phyloP scores from a whole-genome alignment of 2,329 filamentous ascomycete species.

The Fusarium sp. region DNA sequence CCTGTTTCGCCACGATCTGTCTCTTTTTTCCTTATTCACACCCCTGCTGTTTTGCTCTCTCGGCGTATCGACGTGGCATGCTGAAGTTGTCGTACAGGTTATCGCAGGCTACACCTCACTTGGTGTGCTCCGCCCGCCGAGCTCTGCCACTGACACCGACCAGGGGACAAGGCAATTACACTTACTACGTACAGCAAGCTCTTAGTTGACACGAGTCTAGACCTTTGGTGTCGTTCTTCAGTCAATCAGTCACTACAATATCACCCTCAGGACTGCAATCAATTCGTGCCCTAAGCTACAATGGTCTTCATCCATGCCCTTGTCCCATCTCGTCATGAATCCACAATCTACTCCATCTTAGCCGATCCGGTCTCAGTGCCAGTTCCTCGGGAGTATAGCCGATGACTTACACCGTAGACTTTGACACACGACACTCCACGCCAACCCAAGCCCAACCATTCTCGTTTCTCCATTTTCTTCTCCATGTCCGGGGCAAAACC shows the following conservation, averaged over 20 bases:
- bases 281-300: background rate
- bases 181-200: no score
- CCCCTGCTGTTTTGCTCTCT: conserved; percentile 22
- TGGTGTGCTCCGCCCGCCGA: conserved; percentile 17
- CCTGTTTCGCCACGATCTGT: conserved; percentile 31
- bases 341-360: conserved; percentile 31
- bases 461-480: conserved; percentile 30
- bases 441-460: conserved; percentile 23
- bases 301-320: background rate
- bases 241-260: background rate
- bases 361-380: conserved; percentile 44
- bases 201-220: conserved; percentile 17
- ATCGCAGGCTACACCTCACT: conserved; percentile 9
- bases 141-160: conserved; percentile 9
- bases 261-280: background rate
- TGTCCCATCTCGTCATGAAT: conserved; percentile 37
- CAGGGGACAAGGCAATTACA: background rate
- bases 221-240: conserved; percentile 6
- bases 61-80: conserved; percentile 33
- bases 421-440: conserved; percentile 26
- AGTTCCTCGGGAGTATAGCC: conserved; percentile 41
- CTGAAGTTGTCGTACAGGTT: conserved; percentile 19
- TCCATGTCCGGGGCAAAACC: conserved; percentile 32
- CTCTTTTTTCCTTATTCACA: conserved; percentile 12
- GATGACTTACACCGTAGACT: conserved; percentile 26